Conservation (phyloP, 2,329 filamentous ascomycete species). For the Penicillium sumatraense region DNA sequence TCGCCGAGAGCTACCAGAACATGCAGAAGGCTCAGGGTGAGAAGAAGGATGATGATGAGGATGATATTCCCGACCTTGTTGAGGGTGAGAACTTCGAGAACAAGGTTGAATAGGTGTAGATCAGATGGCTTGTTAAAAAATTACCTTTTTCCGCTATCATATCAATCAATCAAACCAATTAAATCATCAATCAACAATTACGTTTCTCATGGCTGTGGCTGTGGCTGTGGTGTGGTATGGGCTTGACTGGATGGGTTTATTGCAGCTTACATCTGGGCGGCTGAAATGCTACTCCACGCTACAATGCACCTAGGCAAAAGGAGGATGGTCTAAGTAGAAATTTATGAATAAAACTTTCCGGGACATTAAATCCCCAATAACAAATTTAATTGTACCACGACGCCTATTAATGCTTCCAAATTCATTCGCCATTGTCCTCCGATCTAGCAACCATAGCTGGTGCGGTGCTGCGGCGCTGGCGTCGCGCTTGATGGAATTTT, state of each 20-base stretch:
- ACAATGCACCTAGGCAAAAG: no score
- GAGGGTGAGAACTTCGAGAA: slow-evolving; percentile 98
- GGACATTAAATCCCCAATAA: slow-evolving; percentile 11
- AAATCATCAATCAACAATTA: no score
- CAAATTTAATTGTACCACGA: slow-evolving; percentile 6
- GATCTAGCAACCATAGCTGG: background rate
- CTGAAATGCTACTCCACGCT: no score
- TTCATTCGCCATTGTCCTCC: background rate
- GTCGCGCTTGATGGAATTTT: background rate
- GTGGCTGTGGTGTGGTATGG: no score
- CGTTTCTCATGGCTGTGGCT: no score
- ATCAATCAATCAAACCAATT: no score
- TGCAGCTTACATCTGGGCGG: no score
- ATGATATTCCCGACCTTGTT: slow-evolving; percentile 94
- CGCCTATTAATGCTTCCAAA: slow-evolving; percentile 18
- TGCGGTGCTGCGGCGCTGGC: background rate
- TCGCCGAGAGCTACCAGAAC: slow-evolving; percentile 99
- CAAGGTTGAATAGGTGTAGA: slow-evolving; percentile 81
- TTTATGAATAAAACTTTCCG: no score
- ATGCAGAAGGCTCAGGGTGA: slow-evolving; percentile 91
- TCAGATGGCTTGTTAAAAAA: background rate
- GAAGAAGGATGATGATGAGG: slow-evolving; percentile 76
- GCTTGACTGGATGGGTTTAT: no score
- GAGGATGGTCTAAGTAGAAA: no score
- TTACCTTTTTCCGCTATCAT: no score